Conservation (phyloP, 768 basidiomycete species). For the Botryobasidium botryosum region DNA sequence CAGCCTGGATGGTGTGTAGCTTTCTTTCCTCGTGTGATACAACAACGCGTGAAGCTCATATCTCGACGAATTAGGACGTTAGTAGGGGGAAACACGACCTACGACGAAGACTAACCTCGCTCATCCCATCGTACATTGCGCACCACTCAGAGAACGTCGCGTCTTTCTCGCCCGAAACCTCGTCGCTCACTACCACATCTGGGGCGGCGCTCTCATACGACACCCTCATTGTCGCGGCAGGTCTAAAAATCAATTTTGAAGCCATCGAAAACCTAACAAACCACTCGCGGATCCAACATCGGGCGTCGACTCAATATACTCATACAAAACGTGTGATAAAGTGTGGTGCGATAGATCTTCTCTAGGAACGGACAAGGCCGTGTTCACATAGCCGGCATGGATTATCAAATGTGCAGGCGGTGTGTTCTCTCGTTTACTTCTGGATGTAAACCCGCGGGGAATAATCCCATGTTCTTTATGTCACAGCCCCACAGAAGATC, state of each 20-base stretch:
- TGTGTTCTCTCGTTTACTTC: no score
- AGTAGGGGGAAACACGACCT: conserved; percentile 57
- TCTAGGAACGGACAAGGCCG: conserved; percentile 59
- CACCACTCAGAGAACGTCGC: conserved; percentile 56
- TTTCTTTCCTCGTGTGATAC: background rate
- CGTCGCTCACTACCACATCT: conserved; percentile 51
- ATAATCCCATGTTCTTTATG: no score
- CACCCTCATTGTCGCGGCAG: conserved; percentile 72
- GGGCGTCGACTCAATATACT: conserved; percentile 85
- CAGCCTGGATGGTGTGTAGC: conserved; percentile 77
- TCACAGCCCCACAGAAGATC: conserved; percentile 79
- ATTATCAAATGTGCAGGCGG: conserved; percentile 73
- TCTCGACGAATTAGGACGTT: conserved; percentile 55
- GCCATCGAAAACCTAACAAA: conserved; percentile 49
- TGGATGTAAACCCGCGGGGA: no score
- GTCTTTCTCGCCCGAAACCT: conserved; percentile 56
- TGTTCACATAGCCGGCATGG: conserved; percentile 92
- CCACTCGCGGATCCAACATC: conserved; percentile 64
- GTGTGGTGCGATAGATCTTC: conserved; percentile 68
- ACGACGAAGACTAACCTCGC: conserved; percentile 41
- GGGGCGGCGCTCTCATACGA: conserved; percentile 68
- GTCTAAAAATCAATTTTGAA: conserved; percentile 74
- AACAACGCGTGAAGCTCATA: background rate
- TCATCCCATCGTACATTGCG: conserved; percentile 60
- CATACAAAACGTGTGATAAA: conserved; percentile 78